phyloP scores from a whole-genome alignment of 2,329 filamentous ascomycete genomes.

The Waltergamsia citrina region DNA sequence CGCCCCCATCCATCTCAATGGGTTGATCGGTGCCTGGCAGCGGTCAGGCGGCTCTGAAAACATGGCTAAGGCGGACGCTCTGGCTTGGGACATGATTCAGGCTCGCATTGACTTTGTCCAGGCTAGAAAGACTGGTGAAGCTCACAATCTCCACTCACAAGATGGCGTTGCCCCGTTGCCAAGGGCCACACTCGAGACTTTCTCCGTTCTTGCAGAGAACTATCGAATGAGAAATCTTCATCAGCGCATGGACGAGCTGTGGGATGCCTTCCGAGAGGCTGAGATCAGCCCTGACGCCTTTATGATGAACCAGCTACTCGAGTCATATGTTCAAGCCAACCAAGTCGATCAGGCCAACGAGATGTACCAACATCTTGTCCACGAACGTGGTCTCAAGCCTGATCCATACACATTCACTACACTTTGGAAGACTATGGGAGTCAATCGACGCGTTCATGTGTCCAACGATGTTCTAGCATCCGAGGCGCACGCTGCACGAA shows the following conservation, averaged over 20 bases:
- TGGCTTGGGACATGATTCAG: conserved; percentile 72
- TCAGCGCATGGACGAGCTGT: conserved; percentile 47
- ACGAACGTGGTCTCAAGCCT: conserved; percentile 39
- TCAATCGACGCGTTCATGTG: conserved; percentile 36
- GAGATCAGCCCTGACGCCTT: conserved; percentile 61
- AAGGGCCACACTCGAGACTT: conserved; percentile 66
- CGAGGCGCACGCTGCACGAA: conserved; percentile 25
- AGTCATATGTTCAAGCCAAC: conserved; percentile 52
- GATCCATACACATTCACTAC: conserved; percentile 61
- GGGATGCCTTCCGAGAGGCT: conserved; percentile 50
- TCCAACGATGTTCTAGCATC: conserved; percentile 14
- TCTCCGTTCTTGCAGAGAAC: conserved; percentile 63
- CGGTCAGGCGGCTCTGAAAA: conserved; percentile 47
- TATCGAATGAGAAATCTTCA: conserved; percentile 56
- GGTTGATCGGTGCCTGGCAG: conserved; percentile 70
- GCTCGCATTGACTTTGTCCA: conserved; percentile 55
- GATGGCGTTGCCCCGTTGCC: conserved; percentile 24
- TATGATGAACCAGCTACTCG: conserved; percentile 72
- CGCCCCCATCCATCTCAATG: conserved; percentile 70
- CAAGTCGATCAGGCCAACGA: conserved; percentile 42
- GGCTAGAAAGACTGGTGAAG: conserved; percentile 21
- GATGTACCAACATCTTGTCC: conserved; percentile 46
- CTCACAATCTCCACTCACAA: conserved; percentile 1
- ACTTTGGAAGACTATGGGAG: conserved; percentile 51
- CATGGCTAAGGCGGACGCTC: conserved; percentile 51